phyloP scores from a whole-genome alignment of 2,329 filamentous ascomycete genomes.

The Colletotrichum aenigma region DNA sequence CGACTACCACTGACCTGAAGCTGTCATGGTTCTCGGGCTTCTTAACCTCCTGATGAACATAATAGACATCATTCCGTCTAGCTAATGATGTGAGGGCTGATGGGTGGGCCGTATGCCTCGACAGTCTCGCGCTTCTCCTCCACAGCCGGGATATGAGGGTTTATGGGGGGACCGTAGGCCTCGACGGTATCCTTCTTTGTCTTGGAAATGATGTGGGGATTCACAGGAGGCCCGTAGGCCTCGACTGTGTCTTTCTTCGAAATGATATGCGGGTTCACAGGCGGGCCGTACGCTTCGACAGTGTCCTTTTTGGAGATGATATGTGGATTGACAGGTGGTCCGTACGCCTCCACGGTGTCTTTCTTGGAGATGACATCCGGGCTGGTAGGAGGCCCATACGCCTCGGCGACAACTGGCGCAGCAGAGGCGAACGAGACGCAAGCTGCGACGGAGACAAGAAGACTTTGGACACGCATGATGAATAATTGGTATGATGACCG shows the following conservation, averaged over 20 bases:
- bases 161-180: background rate
- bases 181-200: background rate
- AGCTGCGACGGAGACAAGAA: background rate
- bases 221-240: constrained; percentile 9
- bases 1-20: background rate
- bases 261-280: background rate
- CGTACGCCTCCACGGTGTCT: constrained; percentile 7
- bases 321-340: constrained; percentile 3
- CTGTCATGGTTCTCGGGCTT: background rate
- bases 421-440: background rate
- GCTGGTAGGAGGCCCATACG: constrained; percentile 2
- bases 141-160: background rate
- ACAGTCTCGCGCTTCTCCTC: background rate
- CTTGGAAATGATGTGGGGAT: constrained; percentile 4
- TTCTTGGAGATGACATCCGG: background rate
- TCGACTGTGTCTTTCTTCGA: background rate
- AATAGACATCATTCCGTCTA: background rate
- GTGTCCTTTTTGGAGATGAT: background rate
- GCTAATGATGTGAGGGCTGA: constrained; percentile 8
- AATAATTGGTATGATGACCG: background rate
- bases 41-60: background rate
- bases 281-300: background rate
- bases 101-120: constrained; percentile 5
- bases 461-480: background rate
- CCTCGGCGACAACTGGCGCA: background rate